phyloP scores from a whole-genome alignment of 495 filamentous ascomycete genomes.

The Talaromyces adpressus region DNA sequence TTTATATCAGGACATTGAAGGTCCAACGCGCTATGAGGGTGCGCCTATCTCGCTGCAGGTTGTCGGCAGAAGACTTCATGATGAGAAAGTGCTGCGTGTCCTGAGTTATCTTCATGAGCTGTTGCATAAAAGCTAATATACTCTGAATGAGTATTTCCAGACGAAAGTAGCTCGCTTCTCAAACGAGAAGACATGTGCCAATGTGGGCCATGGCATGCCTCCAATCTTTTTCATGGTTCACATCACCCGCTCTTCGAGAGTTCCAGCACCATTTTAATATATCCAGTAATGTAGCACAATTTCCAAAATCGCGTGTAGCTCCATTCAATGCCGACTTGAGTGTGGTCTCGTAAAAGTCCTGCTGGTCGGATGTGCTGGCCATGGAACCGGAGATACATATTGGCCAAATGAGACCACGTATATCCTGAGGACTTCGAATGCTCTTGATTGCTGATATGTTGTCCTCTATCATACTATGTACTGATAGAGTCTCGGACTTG shows the following conservation, averaged over 20 bases:
- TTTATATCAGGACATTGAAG: not conserved
- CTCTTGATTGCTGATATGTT: not conserved
- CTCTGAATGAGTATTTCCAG: no score
- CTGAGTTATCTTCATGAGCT: not conserved
- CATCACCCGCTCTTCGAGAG: not conserved
- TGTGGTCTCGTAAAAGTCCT: not conserved
- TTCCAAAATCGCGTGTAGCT: not conserved
- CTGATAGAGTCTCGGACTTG: no score
- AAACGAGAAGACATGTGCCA: conserved; percentile 1
- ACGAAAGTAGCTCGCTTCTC: not conserved
- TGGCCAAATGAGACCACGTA: conserved; percentile 1
- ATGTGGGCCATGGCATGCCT: not conserved
- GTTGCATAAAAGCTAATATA: not conserved
- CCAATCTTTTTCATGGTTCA: not conserved
- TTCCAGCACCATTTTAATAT: not conserved
- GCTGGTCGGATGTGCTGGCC: not conserved
- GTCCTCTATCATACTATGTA: not conserved
- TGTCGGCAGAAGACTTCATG: conserved; percentile 31
- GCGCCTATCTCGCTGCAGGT: conserved; percentile 32
- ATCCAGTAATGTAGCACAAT: not conserved
- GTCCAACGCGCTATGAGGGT: not conserved
- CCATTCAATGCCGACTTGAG: not conserved
- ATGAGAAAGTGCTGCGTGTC: conserved; percentile 29
- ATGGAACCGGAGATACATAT: conserved; percentile 2
- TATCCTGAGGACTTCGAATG: not conserved